Evolutionary conservation across 2,329 filamentous ascomycete genomes (phyloP), one percentile per base, ranked within the genome.

Genomic region (Apiospora malaysiana): DNA sequence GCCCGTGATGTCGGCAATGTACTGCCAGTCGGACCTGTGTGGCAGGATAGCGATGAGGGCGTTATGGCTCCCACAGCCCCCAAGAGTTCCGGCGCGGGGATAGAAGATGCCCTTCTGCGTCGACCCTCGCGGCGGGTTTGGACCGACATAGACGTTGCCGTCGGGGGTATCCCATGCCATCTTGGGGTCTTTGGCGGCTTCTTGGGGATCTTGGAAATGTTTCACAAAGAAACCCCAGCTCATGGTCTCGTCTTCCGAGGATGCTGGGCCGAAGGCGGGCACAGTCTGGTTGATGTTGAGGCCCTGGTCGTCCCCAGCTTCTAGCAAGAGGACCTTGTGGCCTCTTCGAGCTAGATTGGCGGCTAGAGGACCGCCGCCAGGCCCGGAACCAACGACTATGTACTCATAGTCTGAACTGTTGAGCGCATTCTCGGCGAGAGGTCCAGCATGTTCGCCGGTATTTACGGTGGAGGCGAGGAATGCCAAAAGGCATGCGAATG

Each of bases 301-400:
- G 10, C 83, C 85, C 72, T 89, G 83, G 74, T 91, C 88, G 71
- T 87, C 85, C 68, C 88, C 88, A 32, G 88, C 88, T 74, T 90
- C 88, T 43, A 91, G 83, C 3, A 91, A 84, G n/a, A 91, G 85
- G 1, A 88, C 87, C 73, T 85, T 87, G 80, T 88, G 85, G 51
- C 89, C 89, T 45, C 87, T 86, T 68, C 87, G 81, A n/a, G 89
- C 89, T 40, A 91, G 85, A 56, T 88, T 84, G 32, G 87, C 86
- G 16, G 89, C 88, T 6, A 91, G 78, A 9, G 88, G 88, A 21
- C 86, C 88, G 66, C 89, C 89, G 16, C 89, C 88, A 8, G 88
- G 83, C 4, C 89, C 89, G 8, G 87, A 89, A 14, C 89, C 89
- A 47, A 91, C 88, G 12, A 91, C 84, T 40, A 91, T 82, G 79